These are phyloP conservation scores for Xylariomycetidae sp. DNA, from an alignment of 2,329 filamentous ascomycete species.

Conservation along the genomic window DNA sequence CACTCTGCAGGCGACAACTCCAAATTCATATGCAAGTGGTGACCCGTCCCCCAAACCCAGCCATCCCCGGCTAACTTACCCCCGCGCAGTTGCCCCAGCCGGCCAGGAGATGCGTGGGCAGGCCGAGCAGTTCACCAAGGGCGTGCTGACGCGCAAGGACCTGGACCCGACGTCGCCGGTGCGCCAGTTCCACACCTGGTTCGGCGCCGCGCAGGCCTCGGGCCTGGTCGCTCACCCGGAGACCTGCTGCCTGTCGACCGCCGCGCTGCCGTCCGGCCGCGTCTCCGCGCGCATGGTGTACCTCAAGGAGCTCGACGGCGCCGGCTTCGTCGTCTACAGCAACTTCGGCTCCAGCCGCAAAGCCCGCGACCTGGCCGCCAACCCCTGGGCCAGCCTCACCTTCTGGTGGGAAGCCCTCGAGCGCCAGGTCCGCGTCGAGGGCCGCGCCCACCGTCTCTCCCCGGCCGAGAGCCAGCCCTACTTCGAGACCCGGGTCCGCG, in stretches of 20 bases:
- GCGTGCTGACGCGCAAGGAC: slow-evolving; percentile 53
- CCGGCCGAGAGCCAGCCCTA: slow-evolving; percentile 66
- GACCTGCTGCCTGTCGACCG: slow-evolving; percentile 82
- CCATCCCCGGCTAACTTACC: slow-evolving; percentile 2
- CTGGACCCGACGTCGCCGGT: slow-evolving; percentile 61
- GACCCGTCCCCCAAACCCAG: too few relatives aligned
- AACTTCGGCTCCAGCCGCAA: slow-evolving; percentile 79
- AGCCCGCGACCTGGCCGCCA: slow-evolving; percentile 62
- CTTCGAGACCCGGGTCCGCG: slow-evolving; percentile 65
- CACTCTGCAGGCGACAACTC: slow-evolving; percentile 17
- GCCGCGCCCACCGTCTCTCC: slow-evolving; percentile 59
- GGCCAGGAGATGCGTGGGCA: slow-evolving; percentile 51
- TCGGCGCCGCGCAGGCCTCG: slow-evolving; percentile 58
- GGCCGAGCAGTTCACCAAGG: slow-evolving; percentile 68
- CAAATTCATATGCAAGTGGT: slow-evolving; percentile 23
- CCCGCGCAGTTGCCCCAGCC: slow-evolving; percentile 54
- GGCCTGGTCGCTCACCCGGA: slow-evolving; percentile 66
- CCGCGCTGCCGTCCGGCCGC: slow-evolving; percentile 72
- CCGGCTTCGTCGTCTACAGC: slow-evolving; percentile 85
- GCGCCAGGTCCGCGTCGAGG: slow-evolving; percentile 87
- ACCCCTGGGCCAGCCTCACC: slow-evolving; percentile 73
- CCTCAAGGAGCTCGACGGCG: slow-evolving; percentile 82
- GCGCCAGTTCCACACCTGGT: slow-evolving; percentile 86
- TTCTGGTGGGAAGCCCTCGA: slow-evolving; percentile 89
- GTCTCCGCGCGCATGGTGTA: slow-evolving; percentile 86